phyloP scores from a whole-genome alignment of 768 basidiomycete genomes.

The Rhodotorula sphaerocarpa region DNA sequence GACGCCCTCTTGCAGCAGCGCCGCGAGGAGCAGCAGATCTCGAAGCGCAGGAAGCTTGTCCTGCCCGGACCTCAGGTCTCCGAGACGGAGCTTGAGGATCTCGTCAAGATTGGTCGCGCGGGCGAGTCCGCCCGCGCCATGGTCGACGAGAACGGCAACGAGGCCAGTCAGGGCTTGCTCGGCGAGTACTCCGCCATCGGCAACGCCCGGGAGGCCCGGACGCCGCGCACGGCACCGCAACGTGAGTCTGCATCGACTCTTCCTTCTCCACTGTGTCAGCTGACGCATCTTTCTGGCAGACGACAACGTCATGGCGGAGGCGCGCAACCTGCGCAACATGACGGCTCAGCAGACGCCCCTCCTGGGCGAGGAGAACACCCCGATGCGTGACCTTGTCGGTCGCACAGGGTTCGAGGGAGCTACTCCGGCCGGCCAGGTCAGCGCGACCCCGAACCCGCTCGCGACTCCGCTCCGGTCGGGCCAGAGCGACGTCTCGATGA shows the following conservation, averaged over 20 bases:
- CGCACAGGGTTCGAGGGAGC: constrained; percentile 90
- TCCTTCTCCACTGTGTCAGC: background rate
- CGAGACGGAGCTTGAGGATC: constrained; percentile 89
- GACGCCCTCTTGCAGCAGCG: constrained; percentile 69
- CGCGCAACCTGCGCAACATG: constrained; percentile 91
- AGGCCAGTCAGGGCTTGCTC: constrained; percentile 73
- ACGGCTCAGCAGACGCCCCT: constrained; percentile 83
- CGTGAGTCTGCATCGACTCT: constrained; percentile 59
- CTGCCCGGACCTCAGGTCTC: constrained; percentile 87
- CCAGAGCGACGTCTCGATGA: constrained; percentile 47
- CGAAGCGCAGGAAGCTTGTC: constrained; percentile 70
- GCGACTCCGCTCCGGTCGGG: constrained; percentile 66
- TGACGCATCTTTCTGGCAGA: constrained; percentile 49
- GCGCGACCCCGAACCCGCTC: constrained; percentile 93
- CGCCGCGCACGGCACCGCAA: constrained; percentile 87
- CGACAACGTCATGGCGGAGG: constrained; percentile 89
- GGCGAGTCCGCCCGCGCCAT: constrained; percentile 80
- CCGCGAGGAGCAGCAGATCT: constrained; percentile 90
- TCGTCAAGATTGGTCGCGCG: constrained; percentile 93
- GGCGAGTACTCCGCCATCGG: constrained; percentile 89
- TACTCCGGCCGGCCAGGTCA: constrained; percentile 80
- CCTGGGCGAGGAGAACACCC: constrained; percentile 95
- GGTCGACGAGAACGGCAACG: constrained; percentile 61
- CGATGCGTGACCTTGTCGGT: constrained; percentile 61
- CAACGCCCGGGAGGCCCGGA: constrained; percentile 80